phyloP scores from a whole-genome alignment of 2,329 filamentous ascomycete species.

The Teratosphaeria nubilosa region DNA sequence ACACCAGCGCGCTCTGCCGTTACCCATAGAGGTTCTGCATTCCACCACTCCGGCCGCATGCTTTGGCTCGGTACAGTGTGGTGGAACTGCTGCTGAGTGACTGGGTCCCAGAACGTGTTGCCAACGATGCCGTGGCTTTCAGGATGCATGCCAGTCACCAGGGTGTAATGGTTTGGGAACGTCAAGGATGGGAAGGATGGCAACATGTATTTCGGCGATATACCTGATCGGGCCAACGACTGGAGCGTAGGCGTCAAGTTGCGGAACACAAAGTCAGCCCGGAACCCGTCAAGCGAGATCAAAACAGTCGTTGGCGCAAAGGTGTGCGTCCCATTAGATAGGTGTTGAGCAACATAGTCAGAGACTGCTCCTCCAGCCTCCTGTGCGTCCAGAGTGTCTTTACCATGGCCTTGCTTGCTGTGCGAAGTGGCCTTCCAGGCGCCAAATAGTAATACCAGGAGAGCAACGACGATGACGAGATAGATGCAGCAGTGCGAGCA shows the following conservation, averaged over 20 bases:
- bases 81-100: slow-evolving; percentile 67
- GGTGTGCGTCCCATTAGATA: slow-evolving; percentile 73
- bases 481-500: slow-evolving; percentile 29
- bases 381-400: not conserved
- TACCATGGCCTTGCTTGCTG: not conserved
- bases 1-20: slow-evolving; percentile 78
- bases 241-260: slow-evolving; percentile 74
- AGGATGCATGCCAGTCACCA: slow-evolving; percentile 84
- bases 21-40: slow-evolving; percentile 86
- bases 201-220: slow-evolving; percentile 85
- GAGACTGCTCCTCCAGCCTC: not conserved
- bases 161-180: slow-evolving; percentile 87
- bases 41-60: slow-evolving; percentile 84
- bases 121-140: slow-evolving; percentile 89
- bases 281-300: slow-evolving; percentile 90
- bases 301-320: slow-evolving; percentile 89
- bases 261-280: slow-evolving; percentile 81
- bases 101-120: slow-evolving; percentile 89
- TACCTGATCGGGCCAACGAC: slow-evolving; percentile 67
- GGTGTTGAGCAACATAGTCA: slow-evolving; percentile 11
- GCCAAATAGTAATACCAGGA: slow-evolving; percentile 45
- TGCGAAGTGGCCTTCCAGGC: slow-evolving; percentile 45
- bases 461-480: slow-evolving; percentile 40
- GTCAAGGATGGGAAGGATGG: slow-evolving; percentile 95
- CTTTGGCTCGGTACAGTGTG: slow-evolving; percentile 70